Conservation (phyloP, 805 yeast genomes). For the Maudiozyma pseudohumilis region DNA sequence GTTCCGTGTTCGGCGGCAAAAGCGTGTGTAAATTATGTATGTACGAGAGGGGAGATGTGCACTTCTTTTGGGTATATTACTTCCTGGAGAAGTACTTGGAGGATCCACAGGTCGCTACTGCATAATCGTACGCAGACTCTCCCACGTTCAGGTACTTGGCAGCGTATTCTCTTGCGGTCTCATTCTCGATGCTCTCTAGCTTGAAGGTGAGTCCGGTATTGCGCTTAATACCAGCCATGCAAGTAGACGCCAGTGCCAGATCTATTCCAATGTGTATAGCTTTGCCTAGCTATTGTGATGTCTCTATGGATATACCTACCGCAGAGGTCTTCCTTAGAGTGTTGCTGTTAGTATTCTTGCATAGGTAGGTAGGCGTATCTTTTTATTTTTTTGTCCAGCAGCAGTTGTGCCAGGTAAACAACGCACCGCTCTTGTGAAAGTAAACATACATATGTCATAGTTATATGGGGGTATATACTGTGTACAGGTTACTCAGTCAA, state of each 20-base stretch:
- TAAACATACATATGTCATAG: no score
- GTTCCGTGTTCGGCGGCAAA: no score
- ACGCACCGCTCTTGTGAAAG: no score
- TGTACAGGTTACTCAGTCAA: no score
- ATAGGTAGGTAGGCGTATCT: no score
- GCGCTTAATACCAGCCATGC: constrained; percentile 63
- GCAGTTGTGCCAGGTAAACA: no score
- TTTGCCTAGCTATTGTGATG: constrained; percentile 38
- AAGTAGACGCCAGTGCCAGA: constrained; percentile 51
- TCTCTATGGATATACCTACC: not conserved
- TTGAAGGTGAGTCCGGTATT: constrained; percentile 61
- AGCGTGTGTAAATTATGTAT: no score
- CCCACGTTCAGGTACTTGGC: constrained; percentile 70
- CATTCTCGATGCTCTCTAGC: constrained; percentile 36
- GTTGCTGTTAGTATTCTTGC: not conserved
- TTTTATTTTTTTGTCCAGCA: no score
- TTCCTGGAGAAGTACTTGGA: constrained; percentile 66
- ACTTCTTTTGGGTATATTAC: no score
- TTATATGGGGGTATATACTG: no score
- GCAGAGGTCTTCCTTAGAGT: not conserved
- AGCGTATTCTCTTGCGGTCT: constrained; percentile 41
- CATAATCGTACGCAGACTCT: constrained; percentile 69
- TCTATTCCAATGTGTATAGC: constrained; percentile 49
- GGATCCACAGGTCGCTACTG: constrained; percentile 57
- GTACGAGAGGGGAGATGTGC: no score